A percentile compares a stretch with the other conserved stretches of the same genome.
Evolutionary conservation across 805 yeast genomes (phyloP).

Genomic region (Starmera caribaea): DNA sequence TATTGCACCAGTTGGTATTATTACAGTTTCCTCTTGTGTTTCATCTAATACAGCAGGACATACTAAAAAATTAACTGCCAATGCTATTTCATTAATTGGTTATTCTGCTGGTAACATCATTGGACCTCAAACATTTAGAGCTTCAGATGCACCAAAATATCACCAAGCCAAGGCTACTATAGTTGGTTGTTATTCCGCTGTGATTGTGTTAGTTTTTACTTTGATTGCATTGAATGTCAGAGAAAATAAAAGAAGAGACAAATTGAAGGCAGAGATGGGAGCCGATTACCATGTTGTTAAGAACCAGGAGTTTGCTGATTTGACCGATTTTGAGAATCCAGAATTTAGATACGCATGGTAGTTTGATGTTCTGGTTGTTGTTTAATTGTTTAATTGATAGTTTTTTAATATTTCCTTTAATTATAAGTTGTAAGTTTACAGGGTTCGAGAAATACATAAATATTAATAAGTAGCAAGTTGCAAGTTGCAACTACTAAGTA

Average conservation of each 20-base stretch:
- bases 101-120: conserved; percentile 57
- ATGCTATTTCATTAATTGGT: conserved; percentile 47
- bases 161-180: conserved; percentile 42
- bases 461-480: too few relatives aligned
- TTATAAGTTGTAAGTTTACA: too few relatives aligned
- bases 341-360: conserved; percentile 34
- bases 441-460: too few relatives aligned
- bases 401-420: too few relatives aligned
- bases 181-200: conserved; percentile 39
- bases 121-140: conserved; percentile 61
- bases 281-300: conserved; percentile 11
- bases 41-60: conserved; percentile 52
- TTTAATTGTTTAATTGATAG: background rate
- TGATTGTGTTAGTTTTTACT: conserved; percentile 22
- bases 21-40: conserved; percentile 8
- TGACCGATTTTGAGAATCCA: conserved; percentile 46
- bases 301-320: conserved; percentile 31
- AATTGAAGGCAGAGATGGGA: conserved; percentile 9
- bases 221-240: conserved; percentile 18
- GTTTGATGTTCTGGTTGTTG: conserved; percentile 1
- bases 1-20: conserved; percentile 16
- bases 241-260: conserved; percentile 31
- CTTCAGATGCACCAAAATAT: conserved; percentile 47
- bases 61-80: conserved; percentile 53
- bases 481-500: too few relatives aligned